Conservation (phyloP, 768 basidiomycete species). For the Gloeostereum incarnatum region DNA sequence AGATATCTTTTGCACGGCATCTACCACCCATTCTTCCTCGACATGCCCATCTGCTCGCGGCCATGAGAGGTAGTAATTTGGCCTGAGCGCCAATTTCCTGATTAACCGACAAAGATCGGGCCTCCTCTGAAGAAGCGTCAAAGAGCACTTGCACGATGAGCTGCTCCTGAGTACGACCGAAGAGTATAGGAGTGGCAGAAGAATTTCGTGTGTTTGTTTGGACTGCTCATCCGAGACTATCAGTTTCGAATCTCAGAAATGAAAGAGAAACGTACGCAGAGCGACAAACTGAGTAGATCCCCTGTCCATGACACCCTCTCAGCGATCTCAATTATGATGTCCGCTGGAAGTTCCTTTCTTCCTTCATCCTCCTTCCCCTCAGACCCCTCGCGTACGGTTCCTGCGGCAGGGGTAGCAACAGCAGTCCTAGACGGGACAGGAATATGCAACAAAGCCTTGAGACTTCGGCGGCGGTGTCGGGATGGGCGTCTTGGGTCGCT, state of each 20-base stretch:
- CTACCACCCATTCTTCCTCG: constrained; percentile 31
- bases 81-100: constrained; percentile 34
- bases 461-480: constrained; percentile 4
- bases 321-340: constrained; percentile 7
- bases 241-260: not conserved
- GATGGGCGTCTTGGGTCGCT: too few species aligned
- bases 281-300: constrained; percentile 6
- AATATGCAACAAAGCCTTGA: constrained; percentile 7
- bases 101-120: constrained; percentile 28
- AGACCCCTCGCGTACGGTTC: not conserved
- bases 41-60: constrained; percentile 30
- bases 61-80: constrained; percentile 45
- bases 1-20: constrained; percentile 23
- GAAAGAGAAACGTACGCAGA: not conserved
- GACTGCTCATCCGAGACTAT: constrained; percentile 3
- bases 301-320: constrained; percentile 5
- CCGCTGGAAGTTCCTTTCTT: constrained; percentile 8
- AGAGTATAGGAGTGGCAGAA: constrained; percentile 29
- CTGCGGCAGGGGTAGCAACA: not conserved
- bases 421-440: not conserved
- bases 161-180: constrained; percentile 35
- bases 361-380: too few species aligned
- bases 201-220: constrained; percentile 5
- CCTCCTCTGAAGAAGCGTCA: constrained; percentile 23
- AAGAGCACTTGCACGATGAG: constrained; percentile 23